Conservation (phyloP, 163 green algal genomes). For the Prototheca cutis region DNA sequence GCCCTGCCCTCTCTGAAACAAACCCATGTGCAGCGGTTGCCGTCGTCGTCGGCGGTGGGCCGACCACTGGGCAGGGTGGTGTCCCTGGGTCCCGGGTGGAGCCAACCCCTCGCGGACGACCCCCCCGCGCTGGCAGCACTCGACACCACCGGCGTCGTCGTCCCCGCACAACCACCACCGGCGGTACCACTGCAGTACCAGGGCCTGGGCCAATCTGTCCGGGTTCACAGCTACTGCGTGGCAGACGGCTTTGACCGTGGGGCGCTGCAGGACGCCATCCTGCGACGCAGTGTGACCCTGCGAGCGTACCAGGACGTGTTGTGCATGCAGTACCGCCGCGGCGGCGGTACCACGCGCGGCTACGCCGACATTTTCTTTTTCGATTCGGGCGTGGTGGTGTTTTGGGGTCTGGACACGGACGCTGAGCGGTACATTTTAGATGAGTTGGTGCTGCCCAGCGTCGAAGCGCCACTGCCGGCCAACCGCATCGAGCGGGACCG, state of each 20-base stretch:
- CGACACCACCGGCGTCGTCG: neutral
- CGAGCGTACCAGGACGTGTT: slow-evolving; percentile 35
- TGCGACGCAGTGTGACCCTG: slow-evolving; percentile 21
- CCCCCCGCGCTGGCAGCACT: neutral
- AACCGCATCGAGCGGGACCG: slow-evolving; percentile 46
- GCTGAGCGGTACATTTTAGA: slow-evolving; percentile 37
- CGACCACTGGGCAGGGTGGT: slow-evolving; percentile 14
- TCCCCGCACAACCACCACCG: neutral
- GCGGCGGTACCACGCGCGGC: slow-evolving; percentile 13
- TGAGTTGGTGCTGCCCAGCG: slow-evolving; percentile 25
- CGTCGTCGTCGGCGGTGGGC: neutral
- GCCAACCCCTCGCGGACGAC: neutral
- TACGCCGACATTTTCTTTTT: slow-evolving; percentile 56
- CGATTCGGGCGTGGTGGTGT: slow-evolving; percentile 46
- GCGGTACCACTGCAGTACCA: slow-evolving; percentile 15
- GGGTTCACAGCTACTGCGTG: slow-evolving; percentile 43
- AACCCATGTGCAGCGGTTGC: slow-evolving; percentile 2
- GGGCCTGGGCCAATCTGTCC: slow-evolving; percentile 6
- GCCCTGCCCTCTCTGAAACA: neutral
- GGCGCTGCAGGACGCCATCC: slow-evolving; percentile 26
- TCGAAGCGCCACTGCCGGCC: slow-evolving; percentile 27
- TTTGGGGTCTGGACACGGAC: slow-evolving; percentile 47
- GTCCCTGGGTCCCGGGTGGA: slow-evolving; percentile 18
- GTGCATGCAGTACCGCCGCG: neutral
- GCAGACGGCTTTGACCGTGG: slow-evolving; percentile 47